phyloP scores from a whole-genome alignment of 192 early-diverging fungal genomes.

The Coemansia guatemalensis region DNA sequence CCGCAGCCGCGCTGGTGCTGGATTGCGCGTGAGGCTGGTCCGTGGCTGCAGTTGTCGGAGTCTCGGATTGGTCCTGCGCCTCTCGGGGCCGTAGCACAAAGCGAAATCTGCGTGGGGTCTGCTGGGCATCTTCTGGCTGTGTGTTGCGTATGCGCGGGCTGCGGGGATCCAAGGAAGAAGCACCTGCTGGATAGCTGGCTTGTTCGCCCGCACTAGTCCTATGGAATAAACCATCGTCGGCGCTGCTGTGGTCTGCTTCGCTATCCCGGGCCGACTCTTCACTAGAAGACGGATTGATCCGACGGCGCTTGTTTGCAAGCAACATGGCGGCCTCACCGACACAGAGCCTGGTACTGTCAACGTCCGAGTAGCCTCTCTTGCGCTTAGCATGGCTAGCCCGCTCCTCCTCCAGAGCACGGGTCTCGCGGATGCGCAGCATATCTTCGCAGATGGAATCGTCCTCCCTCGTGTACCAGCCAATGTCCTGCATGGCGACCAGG shows the following conservation, averaged over 20 bases:
- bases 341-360: conserved; percentile 13
- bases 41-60: neutral
- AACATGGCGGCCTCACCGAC: conserved; percentile 12
- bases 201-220: neutral
- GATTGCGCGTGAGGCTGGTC: neutral
- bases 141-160: neutral
- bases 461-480: conserved; percentile 49
- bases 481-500: conserved; percentile 35
- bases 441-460: conserved; percentile 45
- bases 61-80: neutral
- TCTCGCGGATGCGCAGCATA: conserved; percentile 25
- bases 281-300: neutral
- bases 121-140: neutral
- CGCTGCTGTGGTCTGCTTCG: neutral
- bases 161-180: neutral
- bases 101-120: conserved; percentile 17
- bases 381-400: conserved; percentile 8
- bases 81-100: conserved; percentile 15
- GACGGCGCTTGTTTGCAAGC: conserved; percentile 3
- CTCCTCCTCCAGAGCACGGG: conserved; percentile 13
- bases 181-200: neutral
- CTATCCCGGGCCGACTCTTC: neutral
- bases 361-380: conserved; percentile 1
- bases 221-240: neutral
- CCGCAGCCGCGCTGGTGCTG: conserved; percentile 5